Evolutionary conservation across 1,284 basidiomycete genomes (phyloP).

Genomic region (Pyrrhoderma lamaoense): DNA sequence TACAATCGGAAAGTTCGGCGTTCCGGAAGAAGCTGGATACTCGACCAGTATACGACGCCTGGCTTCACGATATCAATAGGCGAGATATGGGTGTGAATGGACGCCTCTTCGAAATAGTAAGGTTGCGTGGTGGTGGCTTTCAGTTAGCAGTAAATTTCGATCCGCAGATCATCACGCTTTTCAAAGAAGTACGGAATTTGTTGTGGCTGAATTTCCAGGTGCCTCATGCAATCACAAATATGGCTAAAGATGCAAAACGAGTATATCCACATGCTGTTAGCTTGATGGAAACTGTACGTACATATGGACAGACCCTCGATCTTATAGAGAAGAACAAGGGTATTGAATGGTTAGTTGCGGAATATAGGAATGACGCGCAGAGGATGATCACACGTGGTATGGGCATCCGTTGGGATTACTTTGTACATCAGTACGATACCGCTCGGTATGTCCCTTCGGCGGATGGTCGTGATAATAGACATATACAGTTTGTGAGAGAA

Average conservation of each 20-base stretch:
- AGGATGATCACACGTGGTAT: conserved; percentile 90
- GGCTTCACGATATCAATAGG: conserved; percentile 92
- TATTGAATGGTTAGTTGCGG: conserved; percentile 89
- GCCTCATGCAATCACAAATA: conserved; percentile 89
- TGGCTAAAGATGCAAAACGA: conserved; percentile 96
- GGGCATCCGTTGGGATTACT: conserved; percentile 94
- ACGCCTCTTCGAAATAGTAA: conserved; percentile 92
- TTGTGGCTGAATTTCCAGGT: conserved; percentile 95
- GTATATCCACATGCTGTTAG: conserved; percentile 98
- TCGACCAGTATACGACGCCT: conserved; percentile 89
- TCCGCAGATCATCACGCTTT: conserved; percentile 94
- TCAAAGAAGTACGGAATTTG: conserved; percentile 96
- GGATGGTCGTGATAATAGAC: conserved; percentile 79
- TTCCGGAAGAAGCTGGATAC: conserved; percentile 97
- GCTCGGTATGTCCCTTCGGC: conserved; percentile 62
- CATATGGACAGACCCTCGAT: conserved; percentile 91
- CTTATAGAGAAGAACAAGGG: conserved; percentile 84
- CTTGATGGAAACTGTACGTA: conserved; percentile 96
- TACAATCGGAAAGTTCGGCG: conserved; percentile 84
- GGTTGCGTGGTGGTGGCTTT: conserved; percentile 73
- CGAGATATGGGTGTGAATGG: conserved; percentile 90
- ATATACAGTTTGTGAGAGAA: conserved; percentile 91
- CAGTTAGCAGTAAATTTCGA: conserved; percentile 96
- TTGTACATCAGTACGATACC: conserved; percentile 87
- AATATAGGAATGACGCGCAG: conserved; percentile 86